Base-by-base conservation (phyloP, 768 basidiomycete genomes). In the Podaxis sp. region DNA sequence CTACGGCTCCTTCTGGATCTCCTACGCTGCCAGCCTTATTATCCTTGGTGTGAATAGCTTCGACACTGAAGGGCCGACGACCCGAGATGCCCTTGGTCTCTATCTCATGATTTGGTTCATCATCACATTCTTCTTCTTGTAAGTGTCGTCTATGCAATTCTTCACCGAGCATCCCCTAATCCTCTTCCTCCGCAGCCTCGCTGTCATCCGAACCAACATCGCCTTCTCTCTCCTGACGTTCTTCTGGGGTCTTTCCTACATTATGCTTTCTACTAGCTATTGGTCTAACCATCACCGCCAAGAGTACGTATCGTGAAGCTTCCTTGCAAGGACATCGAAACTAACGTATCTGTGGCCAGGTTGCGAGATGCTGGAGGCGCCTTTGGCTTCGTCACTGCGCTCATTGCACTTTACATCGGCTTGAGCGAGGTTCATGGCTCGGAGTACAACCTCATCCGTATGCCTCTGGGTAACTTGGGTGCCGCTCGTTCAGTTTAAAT, bases 1-100 rank as follows among this genome's bases (percentile, higher is more conserved):
- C 13, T 87, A 82, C 49, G 86, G 86, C 13, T 80, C 78, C 1
- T 87, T 88, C 75, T 87, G 86, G 86, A 72, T 88, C 71, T 86
- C 85, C 2, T 87, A 79, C 38, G 85, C 77, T n/a, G 69, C 77
- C 1, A 78, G 87, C 59, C 72, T 82, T 69, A 75, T 85, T 40
- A 85, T 85, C 0, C 73, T 75, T 0, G 84, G 84, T 15, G 72
- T 86, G 27, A 27, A 51, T 4, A 65, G 70, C 0, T 77, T 84
- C 13, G 86, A 84, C 66, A 63, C 64, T 3, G 1, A 13, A 5
- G 1, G 59, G 65, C 0, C 46, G 25, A 74, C 79, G 65, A 69
- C 83, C 5, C 22, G 63, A 5, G 75, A 79, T 59, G 86, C 85
- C 1, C 60, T 87, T 6, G 84, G 82, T 4, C 80, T 87, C 63